Conservation (phyloP, 805 yeast species). For the Pichia gijzeniarum region DNA sequence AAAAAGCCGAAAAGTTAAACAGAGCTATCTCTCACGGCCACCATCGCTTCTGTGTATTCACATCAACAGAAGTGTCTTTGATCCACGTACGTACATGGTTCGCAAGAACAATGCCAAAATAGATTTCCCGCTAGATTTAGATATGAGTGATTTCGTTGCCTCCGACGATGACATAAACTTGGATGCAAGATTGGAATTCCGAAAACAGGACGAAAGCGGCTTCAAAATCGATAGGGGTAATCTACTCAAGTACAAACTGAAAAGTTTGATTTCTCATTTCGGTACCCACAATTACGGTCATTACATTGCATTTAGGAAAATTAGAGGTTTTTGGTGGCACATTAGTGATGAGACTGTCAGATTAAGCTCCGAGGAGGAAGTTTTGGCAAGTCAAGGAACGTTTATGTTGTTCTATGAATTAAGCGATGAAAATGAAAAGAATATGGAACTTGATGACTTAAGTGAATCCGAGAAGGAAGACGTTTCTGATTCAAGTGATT, state of each 20-base stretch:
- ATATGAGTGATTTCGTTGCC: slow-evolving; percentile 64
- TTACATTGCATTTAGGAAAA: slow-evolving; percentile 79
- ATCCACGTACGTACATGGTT: slow-evolving; percentile 74
- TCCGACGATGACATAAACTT: slow-evolving; percentile 62
- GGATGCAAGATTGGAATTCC: slow-evolving; percentile 75
- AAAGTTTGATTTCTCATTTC: slow-evolving; percentile 85
- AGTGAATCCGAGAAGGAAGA: background rate
- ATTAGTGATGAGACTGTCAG: slow-evolving; percentile 86
- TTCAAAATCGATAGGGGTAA: slow-evolving; percentile 2
- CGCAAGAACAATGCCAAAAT: slow-evolving; percentile 81
- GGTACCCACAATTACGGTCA: slow-evolving; percentile 99
- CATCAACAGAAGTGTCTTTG: slow-evolving; percentile 89
- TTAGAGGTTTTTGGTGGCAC: slow-evolving; percentile 90
- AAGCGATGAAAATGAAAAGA: slow-evolving; percentile 11
- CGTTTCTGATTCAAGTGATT: background rate
- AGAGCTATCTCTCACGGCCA: slow-evolving; percentile 69
- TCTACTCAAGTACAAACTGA: slow-evolving; percentile 54
- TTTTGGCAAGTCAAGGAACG: slow-evolving; percentile 74
- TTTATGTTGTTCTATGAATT: slow-evolving; percentile 88
- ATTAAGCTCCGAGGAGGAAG: slow-evolving; percentile 74
- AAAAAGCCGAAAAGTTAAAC: slow-evolving; percentile 78
- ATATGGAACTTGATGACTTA: background rate
- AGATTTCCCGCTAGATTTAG: slow-evolving; percentile 63
- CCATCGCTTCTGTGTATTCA: slow-evolving; percentile 82
- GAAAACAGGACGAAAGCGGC: slow-evolving; percentile 46